Percentiles rank a stretch among this genome's conserved stretches.
phyloP scores from a whole-genome alignment of 78 protist species.

The slime mould (Dictyostelium discoideum) region DNA sequence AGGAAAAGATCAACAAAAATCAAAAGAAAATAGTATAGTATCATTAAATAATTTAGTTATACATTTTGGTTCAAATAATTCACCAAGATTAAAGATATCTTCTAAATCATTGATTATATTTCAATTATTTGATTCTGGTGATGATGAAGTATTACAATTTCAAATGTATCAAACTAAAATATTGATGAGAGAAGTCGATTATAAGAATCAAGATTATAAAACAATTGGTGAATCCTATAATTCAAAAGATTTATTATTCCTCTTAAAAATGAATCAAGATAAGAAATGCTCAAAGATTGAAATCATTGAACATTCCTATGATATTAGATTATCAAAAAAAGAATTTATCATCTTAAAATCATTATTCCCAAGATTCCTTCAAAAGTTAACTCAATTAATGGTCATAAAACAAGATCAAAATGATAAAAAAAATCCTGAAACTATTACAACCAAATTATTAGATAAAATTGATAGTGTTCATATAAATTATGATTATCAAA shows the following conservation, averaged over 20 bases:
- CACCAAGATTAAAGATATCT: neutral
- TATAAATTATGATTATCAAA: neutral
- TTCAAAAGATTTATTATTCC: constrained; percentile 18
- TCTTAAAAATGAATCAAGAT: neutral
- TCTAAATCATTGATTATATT: neutral
- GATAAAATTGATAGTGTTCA: neutral
- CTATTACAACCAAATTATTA: neutral
- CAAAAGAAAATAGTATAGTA: constrained; percentile 13
- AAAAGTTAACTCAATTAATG: neutral
- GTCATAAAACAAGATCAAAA: neutral
- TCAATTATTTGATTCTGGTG: neutral
- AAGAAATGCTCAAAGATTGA: constrained; percentile 31
- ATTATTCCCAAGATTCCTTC: constrained; percentile 2
- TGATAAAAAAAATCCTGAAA: neutral
- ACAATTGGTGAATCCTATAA: constrained; percentile 4
- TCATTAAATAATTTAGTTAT: constrained; percentile 5
- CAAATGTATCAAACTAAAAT: neutral
- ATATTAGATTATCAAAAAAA: neutral
- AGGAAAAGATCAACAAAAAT: neutral
- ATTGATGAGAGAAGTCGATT: neutral
- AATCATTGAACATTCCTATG: constrained; percentile 24
- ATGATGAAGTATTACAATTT: constrained; percentile 6
- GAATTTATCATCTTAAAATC: constrained; percentile 7
- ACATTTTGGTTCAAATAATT: constrained; percentile 21
- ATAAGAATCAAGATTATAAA: neutral